Evolutionary conservation across 129 eudicot genomes (phyloP), one percentile per base, ranked within the genome.

Genomic region (Silybum marianum): DNA sequence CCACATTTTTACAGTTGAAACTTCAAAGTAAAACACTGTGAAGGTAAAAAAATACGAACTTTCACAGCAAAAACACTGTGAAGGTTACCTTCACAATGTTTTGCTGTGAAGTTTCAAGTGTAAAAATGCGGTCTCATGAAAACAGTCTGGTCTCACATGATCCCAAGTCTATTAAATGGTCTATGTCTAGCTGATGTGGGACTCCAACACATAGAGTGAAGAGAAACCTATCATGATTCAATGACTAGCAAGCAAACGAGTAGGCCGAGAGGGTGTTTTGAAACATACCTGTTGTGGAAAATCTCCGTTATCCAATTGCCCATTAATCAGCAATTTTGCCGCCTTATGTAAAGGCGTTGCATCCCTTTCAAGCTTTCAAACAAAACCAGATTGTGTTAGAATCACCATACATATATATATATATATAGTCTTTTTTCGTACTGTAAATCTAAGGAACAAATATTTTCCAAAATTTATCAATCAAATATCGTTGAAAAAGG

Each of bases 211-310:
- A n/a, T 58, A 58, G 22, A 58, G 23, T n/a, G 10, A 18, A 24
- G 21, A 58, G 10, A 18, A 58, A 58, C 23, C 22, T 54, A 3
- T 54, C 8, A n/a, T 58, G 66, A 22, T 58, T 6, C 66, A 3
- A 18, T 10, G 19, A 0, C 66, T 58, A 18, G 10, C 23, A 58
- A 19, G 9, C 66, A 58, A 54, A n/a, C 66, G 23, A 58, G 8
- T 18, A 5, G 24, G 6, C 23, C 23, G 23, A 54, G 22, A 58
- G 66, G 66, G 23, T 58, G 19, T 44, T 58, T 58, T 58, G 10
- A 21, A 38, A 21, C 44, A 72, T 76, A 76, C 80, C 71, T 76
- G 80, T 13, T 76, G 80, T 4, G 80, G 80, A 32, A 76, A 76
- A 28, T 76, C 80, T 23, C 80, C 80, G 65, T 76, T 58, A 4